phyloP scores from a whole-genome alignment of 2,329 filamentous ascomycete species.

The Lomentospora prolificans region DNA sequence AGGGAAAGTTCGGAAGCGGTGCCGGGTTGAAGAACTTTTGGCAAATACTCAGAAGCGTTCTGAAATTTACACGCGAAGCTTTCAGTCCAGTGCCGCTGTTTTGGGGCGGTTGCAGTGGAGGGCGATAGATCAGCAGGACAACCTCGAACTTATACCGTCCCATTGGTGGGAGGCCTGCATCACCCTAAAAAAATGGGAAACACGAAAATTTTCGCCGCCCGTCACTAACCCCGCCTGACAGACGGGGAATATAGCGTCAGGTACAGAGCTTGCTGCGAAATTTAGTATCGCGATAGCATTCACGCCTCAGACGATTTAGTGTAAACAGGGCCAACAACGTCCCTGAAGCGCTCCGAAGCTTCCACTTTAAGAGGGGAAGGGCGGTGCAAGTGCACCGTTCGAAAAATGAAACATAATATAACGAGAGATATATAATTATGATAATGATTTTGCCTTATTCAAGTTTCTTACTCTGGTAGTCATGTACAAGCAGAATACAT shows the following conservation, averaged over 20 bases:
- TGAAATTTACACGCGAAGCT: slow-evolving; percentile 7
- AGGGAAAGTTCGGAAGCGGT: neutral
- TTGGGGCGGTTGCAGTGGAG: slow-evolving; percentile 3
- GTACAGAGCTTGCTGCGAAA: slow-evolving; percentile 1
- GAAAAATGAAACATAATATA: neutral
- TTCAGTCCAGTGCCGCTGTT: slow-evolving; percentile 4
- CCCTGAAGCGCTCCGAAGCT: neutral
- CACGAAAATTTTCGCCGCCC: neutral
- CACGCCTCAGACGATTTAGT: neutral
- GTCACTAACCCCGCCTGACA: slow-evolving; percentile 4
- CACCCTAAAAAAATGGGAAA: neutral
- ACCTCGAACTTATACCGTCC: slow-evolving; percentile 4
- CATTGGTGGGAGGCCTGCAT: slow-evolving; percentile 5
- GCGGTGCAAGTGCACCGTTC: neutral
- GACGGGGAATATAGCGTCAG: slow-evolving; percentile 6
- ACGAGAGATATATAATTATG: neutral
- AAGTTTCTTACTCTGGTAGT: neutral
- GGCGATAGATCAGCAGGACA: neutral
- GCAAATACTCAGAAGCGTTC: too few relatives aligned
- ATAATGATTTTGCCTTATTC: neutral
- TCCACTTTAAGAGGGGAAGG: neutral
- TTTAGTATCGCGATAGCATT: slow-evolving; percentile 6
- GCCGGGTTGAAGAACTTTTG: too few relatives aligned
- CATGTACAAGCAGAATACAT: neutral
- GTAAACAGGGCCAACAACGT: neutral